Evolutionary conservation across 768 basidiomycete genomes (phyloP).

Genomic region (Phylloporus rhodoxanthus): DNA sequence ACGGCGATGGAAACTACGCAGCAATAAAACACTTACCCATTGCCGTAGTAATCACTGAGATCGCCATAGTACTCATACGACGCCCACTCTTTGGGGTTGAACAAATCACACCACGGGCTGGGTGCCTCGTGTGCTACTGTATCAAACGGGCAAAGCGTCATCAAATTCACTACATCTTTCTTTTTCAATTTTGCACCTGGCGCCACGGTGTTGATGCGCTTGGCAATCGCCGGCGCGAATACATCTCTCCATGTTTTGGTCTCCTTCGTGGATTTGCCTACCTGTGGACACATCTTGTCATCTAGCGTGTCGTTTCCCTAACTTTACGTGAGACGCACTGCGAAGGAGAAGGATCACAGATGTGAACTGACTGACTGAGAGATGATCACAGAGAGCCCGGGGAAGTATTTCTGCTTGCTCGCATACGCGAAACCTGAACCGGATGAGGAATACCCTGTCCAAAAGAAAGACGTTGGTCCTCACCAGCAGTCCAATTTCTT

Average conservation of each 20-base stretch:
- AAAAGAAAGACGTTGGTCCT: neutral
- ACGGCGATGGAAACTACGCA: neutral
- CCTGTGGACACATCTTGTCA: conserved; percentile 54
- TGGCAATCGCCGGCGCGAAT: conserved; percentile 49
- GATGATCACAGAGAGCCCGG: neutral
- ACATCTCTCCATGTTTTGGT: conserved; percentile 45
- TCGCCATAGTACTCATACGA: conserved; percentile 64
- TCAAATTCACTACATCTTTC: conserved; percentile 51
- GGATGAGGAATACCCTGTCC: too few species aligned
- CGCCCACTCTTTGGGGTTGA: conserved; percentile 52
- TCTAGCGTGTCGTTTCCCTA: conserved; percentile 64
- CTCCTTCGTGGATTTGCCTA: conserved; percentile 37
- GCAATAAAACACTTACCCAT: conserved; percentile 42
- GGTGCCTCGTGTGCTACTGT: conserved; percentile 42
- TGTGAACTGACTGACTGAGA: conserved; percentile 41
- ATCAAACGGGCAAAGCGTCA: conserved; percentile 74
- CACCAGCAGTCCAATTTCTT: conserved; percentile 61
- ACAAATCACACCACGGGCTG: conserved; percentile 67
- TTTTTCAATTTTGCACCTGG: conserved; percentile 55
- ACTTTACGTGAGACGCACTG: neutral
- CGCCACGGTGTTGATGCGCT: conserved; percentile 52
- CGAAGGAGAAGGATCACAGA: neutral
- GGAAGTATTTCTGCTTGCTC: conserved; percentile 36
- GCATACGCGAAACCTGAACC: conserved; percentile 42
- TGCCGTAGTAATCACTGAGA: conserved; percentile 69